These are phyloP conservation scores for Galerina marginata DNA, from an alignment of 768 basidiomycete species.

Conservation along the genomic window DNA sequence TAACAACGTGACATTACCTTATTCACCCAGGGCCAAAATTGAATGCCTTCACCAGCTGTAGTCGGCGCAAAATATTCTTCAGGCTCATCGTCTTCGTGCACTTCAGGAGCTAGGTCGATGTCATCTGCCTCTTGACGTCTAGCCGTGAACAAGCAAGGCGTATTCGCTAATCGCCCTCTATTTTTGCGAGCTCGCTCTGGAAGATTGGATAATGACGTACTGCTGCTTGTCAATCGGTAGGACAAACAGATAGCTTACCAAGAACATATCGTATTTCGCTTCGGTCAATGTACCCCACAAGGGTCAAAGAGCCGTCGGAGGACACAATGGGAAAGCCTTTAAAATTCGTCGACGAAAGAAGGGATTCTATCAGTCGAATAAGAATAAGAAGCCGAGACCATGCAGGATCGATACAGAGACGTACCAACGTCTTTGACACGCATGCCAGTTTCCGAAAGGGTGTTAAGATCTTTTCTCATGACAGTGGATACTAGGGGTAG, in stretches of 20 bases:
- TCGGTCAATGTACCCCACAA: constrained; percentile 89
- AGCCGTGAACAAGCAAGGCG: constrained; percentile 73
- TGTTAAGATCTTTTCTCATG: constrained; percentile 83
- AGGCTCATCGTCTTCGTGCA: constrained; percentile 71
- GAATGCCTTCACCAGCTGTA: constrained; percentile 59
- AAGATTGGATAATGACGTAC: constrained; percentile 8
- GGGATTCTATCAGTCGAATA: constrained; percentile 55
- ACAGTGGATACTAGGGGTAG: constrained; percentile 74
- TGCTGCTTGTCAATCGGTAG: background rate
- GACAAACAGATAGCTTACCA: constrained; percentile 49
- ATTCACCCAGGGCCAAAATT: constrained; percentile 92
- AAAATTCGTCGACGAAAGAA: constrained; percentile 73
- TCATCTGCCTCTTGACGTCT: constrained; percentile 60
- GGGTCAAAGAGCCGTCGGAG: constrained; percentile 57
- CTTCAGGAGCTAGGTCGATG: constrained; percentile 54
- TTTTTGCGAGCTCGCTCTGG: constrained; percentile 76
- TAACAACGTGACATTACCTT: constrained; percentile 58
- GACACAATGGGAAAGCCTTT: constrained; percentile 93
- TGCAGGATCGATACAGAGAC: constrained; percentile 28
- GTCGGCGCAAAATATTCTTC: constrained; percentile 66
- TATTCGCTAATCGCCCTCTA: constrained; percentile 64
- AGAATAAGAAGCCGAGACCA: background rate
- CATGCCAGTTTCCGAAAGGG: constrained; percentile 78
- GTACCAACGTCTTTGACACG: constrained; percentile 79
- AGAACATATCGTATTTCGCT: constrained; percentile 86